Conservation (phyloP, 306 rosid genomes). For the Gillenia trifoliata region DNA sequence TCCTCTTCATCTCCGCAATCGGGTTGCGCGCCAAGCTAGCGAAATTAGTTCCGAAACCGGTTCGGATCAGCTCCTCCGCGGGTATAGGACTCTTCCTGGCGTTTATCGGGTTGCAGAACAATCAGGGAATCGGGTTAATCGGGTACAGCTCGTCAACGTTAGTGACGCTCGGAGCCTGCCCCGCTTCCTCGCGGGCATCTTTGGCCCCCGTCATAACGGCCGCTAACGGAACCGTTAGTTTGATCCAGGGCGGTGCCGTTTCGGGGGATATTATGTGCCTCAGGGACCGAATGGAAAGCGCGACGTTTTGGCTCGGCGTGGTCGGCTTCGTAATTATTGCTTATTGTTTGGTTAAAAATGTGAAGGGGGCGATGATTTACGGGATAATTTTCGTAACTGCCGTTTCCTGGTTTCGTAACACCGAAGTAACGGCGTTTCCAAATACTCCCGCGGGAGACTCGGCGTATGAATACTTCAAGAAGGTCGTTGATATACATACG, state of each 20-base stretch:
- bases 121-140: constrained; percentile 77
- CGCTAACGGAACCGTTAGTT: constrained; percentile 54
- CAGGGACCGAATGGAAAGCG: constrained; percentile 70
- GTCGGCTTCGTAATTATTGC: constrained; percentile 84
- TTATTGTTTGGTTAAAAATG: constrained; percentile 59
- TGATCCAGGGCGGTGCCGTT: constrained; percentile 49
- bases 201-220: constrained; percentile 59
- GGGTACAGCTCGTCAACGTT: constrained; percentile 76
- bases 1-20: constrained; percentile 54
- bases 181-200: constrained; percentile 44
- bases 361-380: constrained; percentile 93
- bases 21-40: constrained; percentile 85
- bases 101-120: constrained; percentile 80
- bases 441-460: constrained; percentile 47
- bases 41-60: constrained; percentile 80
- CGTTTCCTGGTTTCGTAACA: constrained; percentile 83
- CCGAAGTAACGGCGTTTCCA: constrained; percentile 73
- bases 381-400: constrained; percentile 83
- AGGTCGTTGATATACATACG: constrained; percentile 68
- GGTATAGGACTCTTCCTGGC: constrained; percentile 94
- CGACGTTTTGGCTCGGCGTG: constrained; percentile 85
- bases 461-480: constrained; percentile 69
- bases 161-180: constrained; percentile 74
- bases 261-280: constrained; percentile 63
- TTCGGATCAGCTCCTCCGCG: constrained; percentile 88